phyloP scores from a whole-genome alignment of 106 monocot species.

The Dendrobium chrysotoxum region DNA sequence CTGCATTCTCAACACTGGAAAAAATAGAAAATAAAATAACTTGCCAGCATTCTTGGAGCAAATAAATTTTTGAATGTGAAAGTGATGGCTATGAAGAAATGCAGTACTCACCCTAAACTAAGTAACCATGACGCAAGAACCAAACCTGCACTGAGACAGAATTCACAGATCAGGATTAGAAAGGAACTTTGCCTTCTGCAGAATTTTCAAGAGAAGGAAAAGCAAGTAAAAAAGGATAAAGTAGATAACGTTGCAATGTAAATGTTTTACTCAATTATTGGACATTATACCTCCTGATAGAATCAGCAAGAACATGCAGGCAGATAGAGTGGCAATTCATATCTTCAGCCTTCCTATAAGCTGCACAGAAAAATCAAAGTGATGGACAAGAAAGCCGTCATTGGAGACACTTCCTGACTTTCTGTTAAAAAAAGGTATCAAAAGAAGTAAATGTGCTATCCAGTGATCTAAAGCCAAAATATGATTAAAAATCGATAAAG shows the following conservation, averaged over 20 bases:
- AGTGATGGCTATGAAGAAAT: neutral
- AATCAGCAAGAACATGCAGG: constrained; percentile 95
- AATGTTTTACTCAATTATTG: neutral
- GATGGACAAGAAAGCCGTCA: neutral
- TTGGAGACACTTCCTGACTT: neutral
- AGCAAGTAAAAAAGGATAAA: constrained; percentile 1
- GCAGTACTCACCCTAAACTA: constrained; percentile 60
- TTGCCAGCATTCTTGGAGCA: neutral
- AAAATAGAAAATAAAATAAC: neutral
- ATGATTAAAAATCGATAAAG: neutral
- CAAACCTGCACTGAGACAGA: constrained; percentile 88
- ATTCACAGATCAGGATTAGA: constrained; percentile 6
- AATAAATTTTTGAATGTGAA: neutral
- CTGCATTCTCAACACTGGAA: constrained; percentile 91
- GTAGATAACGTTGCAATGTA: neutral
- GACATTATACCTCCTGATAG: constrained; percentile 73
- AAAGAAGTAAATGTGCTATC: neutral
- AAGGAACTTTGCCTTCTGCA: neutral
- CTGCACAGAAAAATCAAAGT: constrained; percentile 18
- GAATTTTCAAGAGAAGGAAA: neutral
- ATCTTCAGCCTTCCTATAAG: constrained; percentile 97
- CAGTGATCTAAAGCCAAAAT: neutral
- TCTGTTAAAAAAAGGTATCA: neutral
- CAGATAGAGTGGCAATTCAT: constrained; percentile 97
- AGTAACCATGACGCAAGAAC: constrained; percentile 97